A percentile compares a stretch with the other conserved stretches of the same genome.
phyloP scores from a whole-genome alignment of 2,329 filamentous ascomycete genomes.

The Nannizzia gypsea region DNA sequence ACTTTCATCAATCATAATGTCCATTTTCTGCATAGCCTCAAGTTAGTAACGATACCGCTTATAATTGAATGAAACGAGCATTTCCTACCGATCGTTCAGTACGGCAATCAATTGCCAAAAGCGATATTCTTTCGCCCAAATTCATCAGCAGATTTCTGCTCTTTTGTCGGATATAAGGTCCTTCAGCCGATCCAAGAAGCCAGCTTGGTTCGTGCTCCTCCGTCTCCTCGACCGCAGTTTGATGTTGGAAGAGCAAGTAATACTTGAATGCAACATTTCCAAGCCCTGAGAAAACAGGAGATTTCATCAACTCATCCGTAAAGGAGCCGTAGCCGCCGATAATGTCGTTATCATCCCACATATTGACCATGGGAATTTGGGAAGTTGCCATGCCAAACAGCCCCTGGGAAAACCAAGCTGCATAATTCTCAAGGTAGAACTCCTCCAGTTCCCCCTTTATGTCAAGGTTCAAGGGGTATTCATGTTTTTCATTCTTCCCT shows the following conservation, averaged over 20 bases:
- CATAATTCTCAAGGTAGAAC: constrained; percentile 81
- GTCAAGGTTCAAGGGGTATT: constrained; percentile 61
- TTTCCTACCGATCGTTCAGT: constrained; percentile 62
- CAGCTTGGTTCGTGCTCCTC: constrained; percentile 80
- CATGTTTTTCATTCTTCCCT: constrained; percentile 68
- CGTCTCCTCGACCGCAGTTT: constrained; percentile 70
- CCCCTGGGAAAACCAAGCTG: constrained; percentile 92
- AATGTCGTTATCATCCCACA: constrained; percentile 91
- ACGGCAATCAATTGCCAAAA: constrained; percentile 80
- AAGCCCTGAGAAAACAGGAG: constrained; percentile 77
- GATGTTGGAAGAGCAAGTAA: constrained; percentile 97
- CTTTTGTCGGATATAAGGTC: constrained; percentile 78
- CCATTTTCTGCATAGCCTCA: constrained; percentile 45
- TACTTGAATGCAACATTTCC: constrained; percentile 95
- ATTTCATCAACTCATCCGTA: constrained; percentile 79
- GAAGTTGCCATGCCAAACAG: constrained; percentile 84
- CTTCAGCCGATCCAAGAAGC: constrained; percentile 66
- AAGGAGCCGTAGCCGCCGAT: constrained; percentile 92
- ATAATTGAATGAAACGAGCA: background rate
- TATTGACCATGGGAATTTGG: constrained; percentile 97
- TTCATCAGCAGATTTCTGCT: constrained; percentile 80
- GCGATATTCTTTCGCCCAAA: constrained; percentile 64
- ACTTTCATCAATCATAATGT: constrained; percentile 67
- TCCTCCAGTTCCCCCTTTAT: constrained; percentile 80
- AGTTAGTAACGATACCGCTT: background rate